phyloP scores from a whole-genome alignment of 75 land plant species.

The Adiantum capillusveneris region DNA sequence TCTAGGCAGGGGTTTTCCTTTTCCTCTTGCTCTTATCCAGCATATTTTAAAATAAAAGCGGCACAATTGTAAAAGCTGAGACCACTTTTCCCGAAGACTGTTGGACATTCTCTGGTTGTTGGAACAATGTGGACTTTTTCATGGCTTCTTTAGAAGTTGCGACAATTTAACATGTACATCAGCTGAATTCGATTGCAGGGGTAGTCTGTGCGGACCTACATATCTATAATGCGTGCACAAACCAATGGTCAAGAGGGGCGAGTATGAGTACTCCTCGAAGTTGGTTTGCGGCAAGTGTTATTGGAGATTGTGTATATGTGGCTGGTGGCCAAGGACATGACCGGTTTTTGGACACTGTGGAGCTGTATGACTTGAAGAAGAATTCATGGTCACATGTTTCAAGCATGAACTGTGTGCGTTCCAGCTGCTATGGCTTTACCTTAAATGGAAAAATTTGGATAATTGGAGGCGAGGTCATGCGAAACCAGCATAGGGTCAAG shows the following conservation, averaged over 20 bases:
- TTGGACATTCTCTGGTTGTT: no score
- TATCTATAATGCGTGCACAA: neutral
- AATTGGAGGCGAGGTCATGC: neutral
- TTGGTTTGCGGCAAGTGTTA: neutral
- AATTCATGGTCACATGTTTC: neutral
- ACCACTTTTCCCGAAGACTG: no score
- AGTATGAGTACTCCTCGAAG: neutral
- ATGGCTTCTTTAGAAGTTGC: no score
- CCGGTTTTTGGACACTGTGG: neutral
- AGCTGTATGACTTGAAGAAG: neutral
- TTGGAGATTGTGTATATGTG: neutral
- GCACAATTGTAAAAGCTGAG: no score
- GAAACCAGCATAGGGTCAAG: neutral
- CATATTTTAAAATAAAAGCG: no score
- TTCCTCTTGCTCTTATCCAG: no score
- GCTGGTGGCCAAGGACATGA: neutral
- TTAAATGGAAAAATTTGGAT: neutral
- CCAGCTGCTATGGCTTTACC: neutral
- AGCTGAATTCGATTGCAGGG: no score
- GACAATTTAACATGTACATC: no score
- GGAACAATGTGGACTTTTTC: no score
- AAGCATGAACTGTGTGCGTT: neutral
- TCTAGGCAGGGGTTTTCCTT: no score
- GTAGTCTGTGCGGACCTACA: no score
- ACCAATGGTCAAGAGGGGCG: neutral